phyloP scores from a whole-genome alignment of 2,329 filamentous ascomycete genomes.

The Sordariomycetes sp. region DNA sequence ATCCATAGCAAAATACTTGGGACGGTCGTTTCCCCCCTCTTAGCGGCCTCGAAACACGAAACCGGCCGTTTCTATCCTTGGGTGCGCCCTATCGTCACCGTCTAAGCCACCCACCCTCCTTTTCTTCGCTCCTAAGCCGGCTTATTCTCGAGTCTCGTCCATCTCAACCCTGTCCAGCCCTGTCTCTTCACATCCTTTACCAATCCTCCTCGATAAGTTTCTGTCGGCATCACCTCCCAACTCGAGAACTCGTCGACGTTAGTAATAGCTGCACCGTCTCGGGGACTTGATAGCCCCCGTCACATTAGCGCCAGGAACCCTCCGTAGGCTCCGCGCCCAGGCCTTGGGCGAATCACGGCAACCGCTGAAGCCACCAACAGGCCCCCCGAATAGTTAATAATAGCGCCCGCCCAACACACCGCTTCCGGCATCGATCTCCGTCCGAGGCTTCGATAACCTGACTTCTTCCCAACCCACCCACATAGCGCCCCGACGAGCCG shows the following conservation, averaged over 20 bases:
- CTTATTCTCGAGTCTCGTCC: background rate
- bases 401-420: background rate
- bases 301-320: background rate
- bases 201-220: background rate
- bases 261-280: background rate
- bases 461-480: background rate
- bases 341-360: background rate
- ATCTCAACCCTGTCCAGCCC: background rate
- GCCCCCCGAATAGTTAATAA: background rate
- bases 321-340: background rate
- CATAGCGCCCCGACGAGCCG: background rate
- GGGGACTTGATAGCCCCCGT: background rate
- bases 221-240: background rate
- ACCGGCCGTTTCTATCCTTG: constrained; percentile 1
- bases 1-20: background rate
- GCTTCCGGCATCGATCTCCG: background rate
- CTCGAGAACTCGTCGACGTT: background rate
- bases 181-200: background rate
- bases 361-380: background rate
- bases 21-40: background rate
- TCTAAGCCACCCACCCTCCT: constrained; percentile 1
- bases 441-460: background rate
- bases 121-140: background rate
- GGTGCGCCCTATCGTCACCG: background rate
- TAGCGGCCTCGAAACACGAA: constrained; percentile 2